Percentiles rank a stretch among this genome's conserved stretches.
Evolutionary conservation across 108 stramenopile genomes (phyloP).

Genomic region (Cyclotella baltica): DNA sequence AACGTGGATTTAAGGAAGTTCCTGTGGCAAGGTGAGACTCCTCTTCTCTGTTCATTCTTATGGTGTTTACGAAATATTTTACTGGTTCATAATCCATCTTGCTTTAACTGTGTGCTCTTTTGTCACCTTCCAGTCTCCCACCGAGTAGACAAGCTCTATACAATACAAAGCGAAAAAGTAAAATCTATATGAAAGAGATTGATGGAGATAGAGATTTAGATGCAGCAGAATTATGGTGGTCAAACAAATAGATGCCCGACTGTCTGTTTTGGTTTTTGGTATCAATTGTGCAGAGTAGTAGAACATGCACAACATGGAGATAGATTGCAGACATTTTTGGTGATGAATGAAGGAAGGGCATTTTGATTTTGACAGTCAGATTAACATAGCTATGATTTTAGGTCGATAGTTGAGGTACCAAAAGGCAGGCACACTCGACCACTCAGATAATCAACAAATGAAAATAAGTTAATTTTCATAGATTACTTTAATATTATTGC

Average conservation of each 20-base stretch:
- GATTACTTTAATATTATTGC: too few species aligned
- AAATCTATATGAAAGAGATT: constrained; percentile 92
- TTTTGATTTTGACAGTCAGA: too few species aligned
- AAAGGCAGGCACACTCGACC: too few species aligned
- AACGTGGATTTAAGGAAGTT: constrained; percentile 89
- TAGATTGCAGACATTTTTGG: too few species aligned
- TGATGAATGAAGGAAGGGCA: too few species aligned
- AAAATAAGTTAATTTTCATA: too few species aligned
- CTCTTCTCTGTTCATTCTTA: neutral
- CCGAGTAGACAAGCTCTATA: constrained; percentile 82
- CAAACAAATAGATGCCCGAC: constrained; percentile 23
- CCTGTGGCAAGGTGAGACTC: constrained; percentile 56
- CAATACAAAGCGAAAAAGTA: constrained; percentile 74
- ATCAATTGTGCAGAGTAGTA: neutral
- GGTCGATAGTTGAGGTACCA: too few species aligned
- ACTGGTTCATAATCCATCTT: neutral
- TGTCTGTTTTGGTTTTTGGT: neutral
- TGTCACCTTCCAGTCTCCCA: constrained; percentile 48
- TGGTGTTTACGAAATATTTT: neutral
- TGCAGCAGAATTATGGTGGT: constrained; percentile 90
- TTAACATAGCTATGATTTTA: too few species aligned
- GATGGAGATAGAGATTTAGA: constrained; percentile 81
- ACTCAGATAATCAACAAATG: too few species aligned
- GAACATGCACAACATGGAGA: too few species aligned
- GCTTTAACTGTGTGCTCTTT: neutral